Base-by-base conservation (phyloP, 306 rosid genomes). In the Morella rubra region DNA sequence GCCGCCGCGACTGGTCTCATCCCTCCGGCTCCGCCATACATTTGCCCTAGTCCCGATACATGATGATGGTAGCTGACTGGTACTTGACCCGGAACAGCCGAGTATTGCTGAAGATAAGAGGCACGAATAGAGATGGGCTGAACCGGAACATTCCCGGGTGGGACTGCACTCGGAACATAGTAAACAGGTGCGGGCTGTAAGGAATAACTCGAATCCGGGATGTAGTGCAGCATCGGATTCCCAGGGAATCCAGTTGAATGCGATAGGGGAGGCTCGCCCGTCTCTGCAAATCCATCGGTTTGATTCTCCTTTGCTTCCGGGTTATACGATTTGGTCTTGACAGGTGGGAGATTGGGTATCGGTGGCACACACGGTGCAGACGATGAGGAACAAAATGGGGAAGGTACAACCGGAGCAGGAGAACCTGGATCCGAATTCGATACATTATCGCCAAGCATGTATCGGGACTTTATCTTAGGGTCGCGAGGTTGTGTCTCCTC, bases 391-490 rank as follows among this genome's bases (percentile, higher is more conserved):
- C 86, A 84, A 76, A 79, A 89, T 15, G 93, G 88, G 3, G 93
- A 87, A 0, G 93, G 71, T 1, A 50, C 71, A 12, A 72, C 79
- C 64, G 92, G 93, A 73, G 89, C 85, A 3, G 98, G 98, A 3
- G 99, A 96, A 50, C 91, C 93, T 45, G 98, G 97, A 77, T 89
- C 96, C 51, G 98, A 89, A 50, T 47, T 74, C 0, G 96, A 89
- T n/a, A 90, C 86, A 64, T 27, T 82, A 15, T 93, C 96, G 0
- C 76, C 74, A 0, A 79, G 1, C 20, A 50, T 44, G 45, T 72
- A 75, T 45, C 91, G 90, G 19, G 81, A 87, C 10, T 2, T 65
- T 2, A 46, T 18, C 56, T 90, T 84, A 5, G 81, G 82, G 14
- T 90, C 93, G 0, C 87, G 81, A 7, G 47, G 6, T 24, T 77